Evolutionary conservation across 192 early-diverging fungal species (phyloP).

Genomic region (Mortierella alpina): DNA sequence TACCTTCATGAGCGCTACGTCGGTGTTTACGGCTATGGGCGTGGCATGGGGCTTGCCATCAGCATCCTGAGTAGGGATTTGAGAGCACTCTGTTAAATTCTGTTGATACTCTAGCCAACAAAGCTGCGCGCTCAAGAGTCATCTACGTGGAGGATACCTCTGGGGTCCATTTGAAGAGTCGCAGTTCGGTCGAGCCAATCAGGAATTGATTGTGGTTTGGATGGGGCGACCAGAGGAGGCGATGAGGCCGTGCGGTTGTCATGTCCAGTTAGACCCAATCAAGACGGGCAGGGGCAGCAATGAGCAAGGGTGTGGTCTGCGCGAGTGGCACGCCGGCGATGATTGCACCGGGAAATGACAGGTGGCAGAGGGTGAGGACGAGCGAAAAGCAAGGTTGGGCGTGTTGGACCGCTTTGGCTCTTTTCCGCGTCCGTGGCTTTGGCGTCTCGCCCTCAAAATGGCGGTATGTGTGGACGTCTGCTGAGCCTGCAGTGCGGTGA

Average conservation of each 20-base stretch:
- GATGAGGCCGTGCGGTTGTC: slow-evolving; percentile 56
- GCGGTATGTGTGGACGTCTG: too few species aligned
- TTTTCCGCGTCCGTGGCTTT: too few species aligned
- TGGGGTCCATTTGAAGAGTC: slow-evolving; percentile 66
- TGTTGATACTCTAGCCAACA: not conserved
- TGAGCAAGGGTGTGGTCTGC: not conserved
- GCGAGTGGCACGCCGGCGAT: not conserved
- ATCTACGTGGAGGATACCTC: slow-evolving; percentile 17
- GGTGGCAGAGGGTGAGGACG: too few species aligned
- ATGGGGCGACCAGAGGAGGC: slow-evolving; percentile 65
- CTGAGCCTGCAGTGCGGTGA: too few species aligned
- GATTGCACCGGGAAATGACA: too few species aligned
- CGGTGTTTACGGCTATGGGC: slow-evolving; percentile 59
- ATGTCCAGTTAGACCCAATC: slow-evolving; percentile 30
- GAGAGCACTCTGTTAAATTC: not conserved
- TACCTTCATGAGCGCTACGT: slow-evolving; percentile 60
- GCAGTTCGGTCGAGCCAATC: slow-evolving; percentile 66
- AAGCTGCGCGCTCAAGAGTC: not conserved
- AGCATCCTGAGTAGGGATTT: slow-evolving; percentile 24
- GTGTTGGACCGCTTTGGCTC: too few species aligned
- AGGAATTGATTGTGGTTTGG: slow-evolving; percentile 64
- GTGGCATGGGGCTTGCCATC: slow-evolving; percentile 46
- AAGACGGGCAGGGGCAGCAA: slow-evolving; percentile 1
- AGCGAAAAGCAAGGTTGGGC: too few species aligned
- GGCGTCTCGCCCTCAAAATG: too few species aligned